Evolutionary conservation across 768 basidiomycete genomes (phyloP).

Genomic region (Tulasnella sp.): DNA sequence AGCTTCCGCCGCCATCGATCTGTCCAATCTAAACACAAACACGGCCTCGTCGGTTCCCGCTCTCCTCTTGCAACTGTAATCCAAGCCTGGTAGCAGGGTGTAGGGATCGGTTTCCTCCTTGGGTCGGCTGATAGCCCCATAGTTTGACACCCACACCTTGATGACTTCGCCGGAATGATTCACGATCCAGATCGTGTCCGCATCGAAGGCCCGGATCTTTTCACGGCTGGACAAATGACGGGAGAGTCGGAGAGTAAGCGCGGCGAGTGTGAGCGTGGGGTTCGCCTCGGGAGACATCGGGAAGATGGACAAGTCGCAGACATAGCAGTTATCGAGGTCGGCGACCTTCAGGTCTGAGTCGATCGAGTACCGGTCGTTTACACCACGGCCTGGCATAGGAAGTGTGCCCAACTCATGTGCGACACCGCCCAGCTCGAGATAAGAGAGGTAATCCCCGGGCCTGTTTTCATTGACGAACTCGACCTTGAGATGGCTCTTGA

Average conservation of each 20-base stretch:
- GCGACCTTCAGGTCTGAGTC: slow-evolving; percentile 13
- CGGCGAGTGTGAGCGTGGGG: slow-evolving; percentile 24
- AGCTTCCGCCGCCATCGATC: too few relatives aligned
- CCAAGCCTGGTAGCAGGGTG: too few relatives aligned
- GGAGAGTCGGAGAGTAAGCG: slow-evolving; percentile 24
- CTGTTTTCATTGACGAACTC: not conserved
- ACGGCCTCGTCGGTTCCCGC: not conserved
- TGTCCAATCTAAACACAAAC: slow-evolving; percentile 6
- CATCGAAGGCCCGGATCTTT: not conserved
- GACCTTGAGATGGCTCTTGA: slow-evolving; percentile 7
- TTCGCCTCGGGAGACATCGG: slow-evolving; percentile 24
- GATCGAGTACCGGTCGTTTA: not conserved
- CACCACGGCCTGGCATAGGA: slow-evolving; percentile 19
- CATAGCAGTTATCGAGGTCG: slow-evolving; percentile 19
- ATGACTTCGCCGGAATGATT: slow-evolving; percentile 7
- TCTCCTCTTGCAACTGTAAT: not conserved
- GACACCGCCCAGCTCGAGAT: slow-evolving; percentile 23
- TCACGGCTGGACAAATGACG: not conserved
- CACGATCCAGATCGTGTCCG: not conserved
- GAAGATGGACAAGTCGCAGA: slow-evolving; percentile 26
- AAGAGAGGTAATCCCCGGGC: slow-evolving; percentile 14
- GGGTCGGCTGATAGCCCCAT: too few relatives aligned
- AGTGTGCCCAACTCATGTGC: slow-evolving; percentile 26
- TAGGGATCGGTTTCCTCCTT: too few relatives aligned
- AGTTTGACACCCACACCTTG: slow-evolving; percentile 5